Evolutionary conservation across 768 basidiomycete genomes (phyloP).

Genomic region (Leccinum fibrillosum): DNA sequence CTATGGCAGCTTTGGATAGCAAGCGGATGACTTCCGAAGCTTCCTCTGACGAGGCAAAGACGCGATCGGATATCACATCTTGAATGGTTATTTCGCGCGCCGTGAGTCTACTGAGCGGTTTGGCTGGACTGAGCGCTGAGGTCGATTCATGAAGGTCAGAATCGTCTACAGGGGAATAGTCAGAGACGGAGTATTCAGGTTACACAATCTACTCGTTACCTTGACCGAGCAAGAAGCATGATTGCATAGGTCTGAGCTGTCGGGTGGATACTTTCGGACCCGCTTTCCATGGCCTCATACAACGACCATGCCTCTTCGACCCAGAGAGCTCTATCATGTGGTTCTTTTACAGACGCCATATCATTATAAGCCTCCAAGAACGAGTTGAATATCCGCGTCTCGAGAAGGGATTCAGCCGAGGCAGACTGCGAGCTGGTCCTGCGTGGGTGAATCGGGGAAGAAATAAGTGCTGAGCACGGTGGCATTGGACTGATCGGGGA

Average conservation of each 20-base stretch:
- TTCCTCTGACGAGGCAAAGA: slow-evolving; percentile 52
- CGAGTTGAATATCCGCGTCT: slow-evolving; percentile 54
- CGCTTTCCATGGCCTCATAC: slow-evolving; percentile 54
- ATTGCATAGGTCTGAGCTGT: slow-evolving; percentile 62
- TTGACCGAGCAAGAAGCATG: slow-evolving; percentile 58
- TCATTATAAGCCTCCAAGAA: slow-evolving; percentile 64
- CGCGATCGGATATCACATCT: slow-evolving; percentile 54
- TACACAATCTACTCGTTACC: slow-evolving; percentile 35
- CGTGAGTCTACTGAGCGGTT: slow-evolving; percentile 44
- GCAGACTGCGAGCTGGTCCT: slow-evolving; percentile 57
- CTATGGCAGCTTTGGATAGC: slow-evolving; percentile 59
- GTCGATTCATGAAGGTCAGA: slow-evolving; percentile 29
- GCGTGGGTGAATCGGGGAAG: slow-evolving; percentile 62
- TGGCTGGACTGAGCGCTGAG: slow-evolving; percentile 14
- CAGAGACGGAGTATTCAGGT: slow-evolving; percentile 36
- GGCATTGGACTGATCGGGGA: slow-evolving; percentile 43
- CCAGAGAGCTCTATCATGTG: slow-evolving; percentile 50
- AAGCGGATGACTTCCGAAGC: slow-evolving; percentile 51
- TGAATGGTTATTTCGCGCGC: slow-evolving; percentile 48
- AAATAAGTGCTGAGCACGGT: slow-evolving; percentile 45
- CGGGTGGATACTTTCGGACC: slow-evolving; percentile 46
- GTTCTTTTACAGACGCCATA: slow-evolving; percentile 51
- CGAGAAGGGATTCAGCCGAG: slow-evolving; percentile 45
- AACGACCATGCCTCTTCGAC: slow-evolving; percentile 58
- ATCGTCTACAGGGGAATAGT: slow-evolving; percentile 30